These are phyloP conservation scores for Tuber magnatum DNA, from an alignment of 495 filamentous ascomycete genomes.

Conservation along the genomic window DNA sequence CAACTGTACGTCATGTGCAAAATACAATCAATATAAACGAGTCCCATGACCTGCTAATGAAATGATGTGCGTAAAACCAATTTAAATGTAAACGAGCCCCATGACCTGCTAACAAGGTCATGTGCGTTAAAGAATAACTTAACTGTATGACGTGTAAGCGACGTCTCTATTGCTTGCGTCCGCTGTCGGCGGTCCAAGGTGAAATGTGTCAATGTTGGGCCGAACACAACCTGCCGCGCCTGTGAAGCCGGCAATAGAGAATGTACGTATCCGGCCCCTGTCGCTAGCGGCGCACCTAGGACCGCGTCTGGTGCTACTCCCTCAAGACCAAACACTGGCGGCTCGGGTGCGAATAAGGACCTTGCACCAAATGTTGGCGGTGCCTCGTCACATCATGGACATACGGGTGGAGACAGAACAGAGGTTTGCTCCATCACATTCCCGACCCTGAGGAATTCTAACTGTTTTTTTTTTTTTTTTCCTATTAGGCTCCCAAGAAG, in stretches of 20 bases:
- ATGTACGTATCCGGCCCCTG: constrained; percentile 65
- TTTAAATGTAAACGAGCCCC: too few species aligned
- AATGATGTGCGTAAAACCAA: too few species aligned
- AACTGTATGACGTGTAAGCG: too few species aligned
- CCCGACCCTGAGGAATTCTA: too few species aligned
- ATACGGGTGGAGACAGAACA: constrained; percentile 22
- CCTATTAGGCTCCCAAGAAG: constrained; percentile 34
- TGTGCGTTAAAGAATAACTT: too few species aligned
- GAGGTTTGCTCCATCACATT: constrained; percentile 24
- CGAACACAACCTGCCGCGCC: constrained; percentile 65
- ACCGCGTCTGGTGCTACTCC: constrained; percentile 48
- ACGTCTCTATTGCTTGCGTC: constrained; percentile 41
- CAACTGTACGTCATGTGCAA: too few species aligned
- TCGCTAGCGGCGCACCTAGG: constrained; percentile 52
- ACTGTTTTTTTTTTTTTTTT: not conserved
- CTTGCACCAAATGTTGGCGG: constrained; percentile 43
- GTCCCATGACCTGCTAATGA: too few species aligned
- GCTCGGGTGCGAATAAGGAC: constrained; percentile 45
- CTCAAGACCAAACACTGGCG: constrained; percentile 44
- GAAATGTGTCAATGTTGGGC: constrained; percentile 65
- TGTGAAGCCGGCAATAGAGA: constrained; percentile 69
- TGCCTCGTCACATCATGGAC: constrained; percentile 16
- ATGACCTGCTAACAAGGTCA: too few species aligned
- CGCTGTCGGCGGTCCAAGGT: constrained; percentile 40
- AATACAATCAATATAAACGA: too few species aligned